phyloP scores from a whole-genome alignment of 805 yeast genomes.

The Saturnispora sanitii region DNA sequence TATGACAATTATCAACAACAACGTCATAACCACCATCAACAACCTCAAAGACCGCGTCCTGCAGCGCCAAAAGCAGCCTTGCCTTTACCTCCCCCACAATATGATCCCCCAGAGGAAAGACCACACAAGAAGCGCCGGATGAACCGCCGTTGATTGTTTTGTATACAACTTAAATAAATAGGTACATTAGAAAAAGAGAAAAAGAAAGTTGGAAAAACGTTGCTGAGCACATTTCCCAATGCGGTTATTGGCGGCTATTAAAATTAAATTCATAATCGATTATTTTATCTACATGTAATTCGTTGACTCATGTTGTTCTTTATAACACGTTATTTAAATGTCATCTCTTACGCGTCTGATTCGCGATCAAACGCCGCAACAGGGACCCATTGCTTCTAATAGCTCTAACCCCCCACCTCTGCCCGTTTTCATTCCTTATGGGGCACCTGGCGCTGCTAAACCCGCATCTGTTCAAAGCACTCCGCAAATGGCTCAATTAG shows the following conservation, averaged over 20 bases:
- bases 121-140: background rate
- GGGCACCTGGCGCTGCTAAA: conserved; percentile 56
- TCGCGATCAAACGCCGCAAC: conserved; percentile 13
- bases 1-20: background rate
- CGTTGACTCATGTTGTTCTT: background rate
- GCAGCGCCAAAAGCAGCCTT: background rate
- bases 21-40: background rate
- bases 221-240: conserved; percentile 1
- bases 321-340: conserved; percentile 15
- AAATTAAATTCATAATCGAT: too few species aligned
- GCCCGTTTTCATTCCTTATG: conserved; percentile 63
- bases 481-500: too few species aligned
- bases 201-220: too few species aligned
- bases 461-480: conserved; percentile 11
- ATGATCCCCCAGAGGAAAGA: background rate
- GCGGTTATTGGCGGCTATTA: background rate
- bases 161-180: too few species aligned
- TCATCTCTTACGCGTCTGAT: conserved; percentile 28
- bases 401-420: background rate
- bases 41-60: background rate
- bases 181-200: too few species aligned
- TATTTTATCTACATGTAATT: background rate
- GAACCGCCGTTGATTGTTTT: background rate
- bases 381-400: conserved; percentile 10
- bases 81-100: conserved; percentile 3